Conservation (phyloP, 352 stramenopile species). For the Phytophthora citrophthora region DNA sequence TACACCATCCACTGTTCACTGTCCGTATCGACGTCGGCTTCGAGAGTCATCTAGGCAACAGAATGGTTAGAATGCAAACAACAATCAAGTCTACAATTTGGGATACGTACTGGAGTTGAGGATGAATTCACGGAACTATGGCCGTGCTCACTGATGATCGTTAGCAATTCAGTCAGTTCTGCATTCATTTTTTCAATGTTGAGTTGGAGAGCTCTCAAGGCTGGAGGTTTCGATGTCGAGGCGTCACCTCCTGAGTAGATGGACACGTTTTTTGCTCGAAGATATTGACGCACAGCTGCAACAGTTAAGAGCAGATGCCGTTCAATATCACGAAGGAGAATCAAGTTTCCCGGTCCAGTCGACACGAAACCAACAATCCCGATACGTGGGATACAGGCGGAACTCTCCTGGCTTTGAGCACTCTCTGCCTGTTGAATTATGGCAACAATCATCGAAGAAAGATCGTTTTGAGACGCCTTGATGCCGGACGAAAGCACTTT, state of each 20-base stretch:
- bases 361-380: constrained; percentile 25
- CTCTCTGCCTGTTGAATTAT: constrained; percentile 28
- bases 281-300: constrained; percentile 23
- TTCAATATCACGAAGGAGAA: constrained; percentile 28
- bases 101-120: constrained; percentile 2
- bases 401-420: background rate
- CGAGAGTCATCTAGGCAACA: constrained; percentile 6
- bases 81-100: background rate
- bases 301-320: constrained; percentile 20
- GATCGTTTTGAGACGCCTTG: constrained; percentile 26
- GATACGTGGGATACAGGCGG: constrained; percentile 13
- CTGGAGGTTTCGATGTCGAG: background rate
- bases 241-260: background rate
- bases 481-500: constrained; percentile 14
- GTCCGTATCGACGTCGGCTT: constrained; percentile 21
- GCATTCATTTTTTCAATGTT: constrained; percentile 33
- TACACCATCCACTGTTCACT: constrained; percentile 21
- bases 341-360: constrained; percentile 18
- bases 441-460: constrained; percentile 26
- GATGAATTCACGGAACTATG: background rate
- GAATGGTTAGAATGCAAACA: background rate
- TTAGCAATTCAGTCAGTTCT: constrained; percentile 18
- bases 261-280: constrained; percentile 10
- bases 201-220: constrained; percentile 19
- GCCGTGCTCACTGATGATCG: constrained; percentile 7